Percentiles rank a stretch among this genome's conserved stretches.
Evolutionary conservation across 768 basidiomycete species (phyloP).

Genomic region (Trametes sanguinea): DNA sequence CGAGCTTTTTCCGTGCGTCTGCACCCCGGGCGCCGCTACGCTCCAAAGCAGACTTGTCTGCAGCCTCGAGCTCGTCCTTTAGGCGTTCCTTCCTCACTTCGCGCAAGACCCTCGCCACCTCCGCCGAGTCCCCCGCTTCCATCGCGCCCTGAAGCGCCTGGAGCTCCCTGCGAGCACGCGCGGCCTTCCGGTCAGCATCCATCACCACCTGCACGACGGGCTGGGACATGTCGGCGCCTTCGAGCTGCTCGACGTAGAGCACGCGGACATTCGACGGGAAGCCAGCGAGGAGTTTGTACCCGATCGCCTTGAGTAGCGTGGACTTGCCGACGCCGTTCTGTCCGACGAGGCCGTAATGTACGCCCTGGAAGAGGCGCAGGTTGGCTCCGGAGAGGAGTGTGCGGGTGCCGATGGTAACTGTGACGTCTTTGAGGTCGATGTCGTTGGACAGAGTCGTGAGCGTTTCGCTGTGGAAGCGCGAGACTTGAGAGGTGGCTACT

Average conservation of each 20-base stretch:
- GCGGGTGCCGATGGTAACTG: conserved; percentile 12
- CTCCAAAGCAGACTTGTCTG: conserved; percentile 25
- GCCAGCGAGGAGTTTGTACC: conserved; percentile 74
- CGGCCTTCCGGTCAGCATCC: conserved; percentile 17
- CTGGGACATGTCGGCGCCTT: conserved; percentile 19
- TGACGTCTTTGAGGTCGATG: conserved; percentile 23
- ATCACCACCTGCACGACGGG: conserved; percentile 17
- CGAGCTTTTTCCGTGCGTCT: conserved; percentile 20
- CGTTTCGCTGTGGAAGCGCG: conserved; percentile 23
- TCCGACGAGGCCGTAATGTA: conserved; percentile 59
- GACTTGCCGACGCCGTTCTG: conserved; percentile 96
- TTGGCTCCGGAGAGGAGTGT: conserved; percentile 17
- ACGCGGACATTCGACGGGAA: conserved; percentile 86
- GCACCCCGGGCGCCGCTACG: conserved; percentile 24
- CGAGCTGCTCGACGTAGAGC: conserved; percentile 97
- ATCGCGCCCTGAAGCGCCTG: conserved; percentile 16
- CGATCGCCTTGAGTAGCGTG: conserved; percentile 59
- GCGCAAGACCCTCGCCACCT: conserved; percentile 96
- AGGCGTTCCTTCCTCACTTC: conserved; percentile 62
- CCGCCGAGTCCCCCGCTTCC: conserved; percentile 73
- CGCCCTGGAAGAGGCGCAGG: conserved; percentile 22
- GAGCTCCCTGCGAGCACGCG: conserved; percentile 16
- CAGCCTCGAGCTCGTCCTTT: conserved; percentile 18
- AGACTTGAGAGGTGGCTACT: conserved; percentile 20
- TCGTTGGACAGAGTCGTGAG: conserved; percentile 21